Conservation (phyloP, 768 basidiomycete genomes). For the Calocybe indica region DNA sequence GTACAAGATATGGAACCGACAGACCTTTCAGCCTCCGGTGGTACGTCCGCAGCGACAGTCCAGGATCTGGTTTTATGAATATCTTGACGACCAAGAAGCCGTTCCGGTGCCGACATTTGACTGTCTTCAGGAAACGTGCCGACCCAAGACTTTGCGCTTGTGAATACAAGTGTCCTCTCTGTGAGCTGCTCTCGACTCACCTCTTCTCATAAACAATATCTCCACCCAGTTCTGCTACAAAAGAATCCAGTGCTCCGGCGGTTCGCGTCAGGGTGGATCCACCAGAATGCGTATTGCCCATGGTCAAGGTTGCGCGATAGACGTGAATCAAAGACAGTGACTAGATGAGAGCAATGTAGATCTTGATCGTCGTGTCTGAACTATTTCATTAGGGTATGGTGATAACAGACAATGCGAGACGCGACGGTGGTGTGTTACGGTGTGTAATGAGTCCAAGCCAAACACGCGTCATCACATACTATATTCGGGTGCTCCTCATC, state of each 20-base stretch:
- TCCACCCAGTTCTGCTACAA: slow-evolving; percentile 80
- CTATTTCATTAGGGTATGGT: no score
- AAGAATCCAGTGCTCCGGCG: slow-evolving; percentile 82
- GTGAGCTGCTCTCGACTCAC: slow-evolving; percentile 34
- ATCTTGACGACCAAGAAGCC: slow-evolving; percentile 90
- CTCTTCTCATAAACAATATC: slow-evolving; percentile 92
- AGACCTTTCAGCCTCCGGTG: slow-evolving; percentile 74
- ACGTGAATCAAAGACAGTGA: no score
- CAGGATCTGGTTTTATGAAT: slow-evolving; percentile 91
- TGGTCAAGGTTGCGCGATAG: slow-evolving; percentile 16
- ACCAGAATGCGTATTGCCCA: slow-evolving; percentile 76
- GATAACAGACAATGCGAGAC: no score
- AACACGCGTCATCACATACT: no score
- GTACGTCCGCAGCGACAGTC: slow-evolving; percentile 69
- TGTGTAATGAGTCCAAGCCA: no score
- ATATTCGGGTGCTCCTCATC: slow-evolving; percentile 11
- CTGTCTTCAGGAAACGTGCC: slow-evolving; percentile 58
- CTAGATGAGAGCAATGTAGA: no score
- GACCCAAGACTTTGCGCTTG: slow-evolving; percentile 16
- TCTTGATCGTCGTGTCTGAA: no score
- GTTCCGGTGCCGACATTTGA: slow-evolving; percentile 79
- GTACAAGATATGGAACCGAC: slow-evolving; percentile 9
- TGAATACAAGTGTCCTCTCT: background rate
- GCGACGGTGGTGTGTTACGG: no score
- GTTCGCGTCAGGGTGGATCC: slow-evolving; percentile 63